phyloP scores from a whole-genome alignment of 2,329 filamentous ascomycete species.

The Cryphonectria naterciae region DNA sequence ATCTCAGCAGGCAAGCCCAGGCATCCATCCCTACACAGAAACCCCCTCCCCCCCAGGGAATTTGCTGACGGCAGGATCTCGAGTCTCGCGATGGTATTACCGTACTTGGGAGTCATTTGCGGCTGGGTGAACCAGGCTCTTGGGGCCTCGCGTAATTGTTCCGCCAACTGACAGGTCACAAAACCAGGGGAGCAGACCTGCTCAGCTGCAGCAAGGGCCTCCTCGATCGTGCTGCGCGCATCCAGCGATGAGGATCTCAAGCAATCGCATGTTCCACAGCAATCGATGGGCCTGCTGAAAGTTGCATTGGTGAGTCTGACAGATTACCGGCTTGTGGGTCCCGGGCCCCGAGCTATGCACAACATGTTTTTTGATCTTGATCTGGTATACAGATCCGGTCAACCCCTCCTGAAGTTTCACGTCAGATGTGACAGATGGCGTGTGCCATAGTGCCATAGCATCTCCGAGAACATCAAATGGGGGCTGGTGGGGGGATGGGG shows the following conservation, averaged over 20 bases:
- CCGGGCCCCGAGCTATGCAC: slow-evolving; percentile 9
- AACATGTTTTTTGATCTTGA: slow-evolving; percentile 8
- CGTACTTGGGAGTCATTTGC: neutral
- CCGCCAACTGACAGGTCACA: slow-evolving; percentile 1
- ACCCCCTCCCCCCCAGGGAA: no score
- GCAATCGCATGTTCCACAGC: neutral
- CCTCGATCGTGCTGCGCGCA: neutral
- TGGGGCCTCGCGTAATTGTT: neutral
- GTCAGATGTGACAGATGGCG: slow-evolving; percentile 4
- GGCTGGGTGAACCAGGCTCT: neutral
- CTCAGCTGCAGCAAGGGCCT: neutral
- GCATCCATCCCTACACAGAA: neutral
- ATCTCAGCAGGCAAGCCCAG: neutral
- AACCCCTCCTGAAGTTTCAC: neutral
- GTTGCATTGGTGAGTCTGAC: slow-evolving; percentile 18
- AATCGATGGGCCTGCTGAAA: neutral
- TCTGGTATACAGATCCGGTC: slow-evolving; percentile 17
- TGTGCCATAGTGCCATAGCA: neutral
- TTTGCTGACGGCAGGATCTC: neutral
- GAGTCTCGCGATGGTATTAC: neutral
- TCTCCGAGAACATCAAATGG: neutral
- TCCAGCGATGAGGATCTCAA: neutral
- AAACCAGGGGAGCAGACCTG: neutral
- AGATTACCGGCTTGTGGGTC: slow-evolving; percentile 23
- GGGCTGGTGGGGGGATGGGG: neutral